phyloP scores from a whole-genome alignment of 768 basidiomycete genomes.

The Amanita jacksonii region DNA sequence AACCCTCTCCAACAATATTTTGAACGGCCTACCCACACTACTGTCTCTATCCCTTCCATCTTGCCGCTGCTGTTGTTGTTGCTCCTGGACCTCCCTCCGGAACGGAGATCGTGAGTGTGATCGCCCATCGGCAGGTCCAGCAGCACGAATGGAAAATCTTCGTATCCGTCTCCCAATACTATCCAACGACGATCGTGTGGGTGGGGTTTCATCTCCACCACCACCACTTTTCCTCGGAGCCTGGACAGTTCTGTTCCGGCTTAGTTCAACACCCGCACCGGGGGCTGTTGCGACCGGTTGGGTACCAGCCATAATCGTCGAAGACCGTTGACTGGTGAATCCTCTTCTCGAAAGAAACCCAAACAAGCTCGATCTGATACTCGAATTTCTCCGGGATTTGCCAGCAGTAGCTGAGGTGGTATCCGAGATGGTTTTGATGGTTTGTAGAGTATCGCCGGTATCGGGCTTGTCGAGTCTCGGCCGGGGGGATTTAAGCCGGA shows the following conservation, averaged over 20 bases:
- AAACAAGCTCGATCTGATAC: conserved; percentile 31
- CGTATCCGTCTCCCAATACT: conserved; percentile 18
- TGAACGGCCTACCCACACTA: conserved; percentile 24
- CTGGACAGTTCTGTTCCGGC: conserved; percentile 6
- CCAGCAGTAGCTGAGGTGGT: conserved; percentile 6
- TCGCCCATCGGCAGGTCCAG: too few relatives aligned
- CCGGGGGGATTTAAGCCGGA: conserved; percentile 35
- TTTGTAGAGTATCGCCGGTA: too few relatives aligned
- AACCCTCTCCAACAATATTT: conserved; percentile 30
- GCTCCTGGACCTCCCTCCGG: too few relatives aligned
- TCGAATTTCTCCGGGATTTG: conserved; percentile 19
- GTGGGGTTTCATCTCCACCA: conserved; percentile 11
- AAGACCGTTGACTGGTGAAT: conserved; percentile 16
- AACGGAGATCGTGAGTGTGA: too few relatives aligned
- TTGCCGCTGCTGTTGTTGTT: too few relatives aligned
- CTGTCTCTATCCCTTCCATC: conserved; percentile 7
- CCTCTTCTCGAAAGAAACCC: conserved; percentile 31
- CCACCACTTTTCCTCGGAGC: background rate
- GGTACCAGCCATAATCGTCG: conserved; percentile 12
- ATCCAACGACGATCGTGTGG: conserved; percentile 22
- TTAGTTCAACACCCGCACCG: conserved; percentile 31
- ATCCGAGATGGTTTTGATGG: too few relatives aligned
- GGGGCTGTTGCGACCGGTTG: conserved; percentile 1
- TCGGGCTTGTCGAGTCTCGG: conserved; percentile 16
- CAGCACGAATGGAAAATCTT: conserved; percentile 32